Conservation (phyloP, 139 green algal species). For the Chlorella sp. region DNA sequence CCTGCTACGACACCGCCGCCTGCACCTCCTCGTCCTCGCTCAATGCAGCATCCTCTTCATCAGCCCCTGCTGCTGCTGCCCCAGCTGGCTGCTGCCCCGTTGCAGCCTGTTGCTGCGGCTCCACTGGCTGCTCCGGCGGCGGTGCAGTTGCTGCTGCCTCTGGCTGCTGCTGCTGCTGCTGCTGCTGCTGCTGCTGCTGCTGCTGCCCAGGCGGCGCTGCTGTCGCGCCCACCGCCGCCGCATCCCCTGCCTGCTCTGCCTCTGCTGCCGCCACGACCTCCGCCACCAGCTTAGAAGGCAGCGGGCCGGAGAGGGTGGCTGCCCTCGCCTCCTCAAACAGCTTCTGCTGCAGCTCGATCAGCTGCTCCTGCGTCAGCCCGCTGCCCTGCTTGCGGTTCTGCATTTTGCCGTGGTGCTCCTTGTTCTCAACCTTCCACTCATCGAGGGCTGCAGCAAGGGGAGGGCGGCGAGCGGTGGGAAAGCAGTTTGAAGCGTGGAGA, state of each 20-base stretch:
- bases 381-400: slow-evolving; percentile 11
- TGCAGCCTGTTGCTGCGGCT: background rate
- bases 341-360: slow-evolving; percentile 59
- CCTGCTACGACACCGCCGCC: too few relatives aligned
- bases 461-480: background rate
- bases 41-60: background rate
- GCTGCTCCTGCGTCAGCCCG: slow-evolving; percentile 50
- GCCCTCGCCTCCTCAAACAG: slow-evolving; percentile 53
- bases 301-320: slow-evolving; percentile 33
- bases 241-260: background rate
- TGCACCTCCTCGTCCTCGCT: too few relatives aligned
- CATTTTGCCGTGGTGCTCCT: slow-evolving; percentile 41
- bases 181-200: background rate
- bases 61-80: background rate
- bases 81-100: background rate
- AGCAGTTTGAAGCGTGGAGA: background rate
- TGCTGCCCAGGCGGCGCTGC: background rate
- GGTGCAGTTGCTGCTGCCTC: slow-evolving; percentile 2
- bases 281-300: background rate
- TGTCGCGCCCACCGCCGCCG: background rate
- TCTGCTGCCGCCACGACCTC: background rate
- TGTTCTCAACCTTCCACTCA: slow-evolving; percentile 54
- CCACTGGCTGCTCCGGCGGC: background rate
- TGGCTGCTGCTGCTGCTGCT: background rate
- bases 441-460: slow-evolving; percentile 26